Evolutionary conservation across 2,329 filamentous ascomycete species (phyloP), one percentile per base, ranked within the genome.

Genomic region (Aspergillus proliferans): DNA sequence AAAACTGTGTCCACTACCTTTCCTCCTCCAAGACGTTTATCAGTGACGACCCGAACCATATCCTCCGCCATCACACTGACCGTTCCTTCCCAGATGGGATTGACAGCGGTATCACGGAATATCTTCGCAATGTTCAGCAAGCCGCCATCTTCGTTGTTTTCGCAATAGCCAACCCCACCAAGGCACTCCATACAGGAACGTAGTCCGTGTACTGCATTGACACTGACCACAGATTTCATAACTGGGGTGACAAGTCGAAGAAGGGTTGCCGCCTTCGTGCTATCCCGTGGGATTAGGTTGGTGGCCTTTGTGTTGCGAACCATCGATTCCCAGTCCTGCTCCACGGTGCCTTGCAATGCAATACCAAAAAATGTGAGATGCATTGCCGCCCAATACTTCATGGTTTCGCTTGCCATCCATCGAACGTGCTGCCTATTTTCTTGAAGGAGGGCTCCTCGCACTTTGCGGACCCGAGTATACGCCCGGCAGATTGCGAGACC

Each of bases 11-110:
- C 26, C 6, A 43, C 3, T 12, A 43, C 22, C 12, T 15, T 28
- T 3, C 6, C 24, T 15, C 46, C 39, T 44, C 50, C 46, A 44
- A 42, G 18, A 51, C 39, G 34, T 42, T 52, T 69, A 12, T 30
- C 26, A 30, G 26, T 71, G 6, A 75, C 52, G 3, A 76, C 71
- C 4, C 74, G 63, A 24, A 76, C 66, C 1, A 75, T 59, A 52
- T 77, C 75, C 15, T 72, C 71, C 8, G 80, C 79, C 53, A 88
- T 74, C 18, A 88, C 81, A 58, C 86, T 83, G 0, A 84, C 86
- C 0, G 85, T 88, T 2, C 85, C 83, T 64, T 86, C 83, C 82
- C 83, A 86, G 45, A 88, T 87, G 12, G 79, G 76, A 45, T 81
- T 69, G 2, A 87, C 84, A 26, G 74, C 72, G 7, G 77, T 77